A percentile compares a stretch with the other conserved stretches of the same genome.
phyloP scores from a whole-genome alignment of 495 filamentous ascomycete species.

The Entonaema liquescens region DNA sequence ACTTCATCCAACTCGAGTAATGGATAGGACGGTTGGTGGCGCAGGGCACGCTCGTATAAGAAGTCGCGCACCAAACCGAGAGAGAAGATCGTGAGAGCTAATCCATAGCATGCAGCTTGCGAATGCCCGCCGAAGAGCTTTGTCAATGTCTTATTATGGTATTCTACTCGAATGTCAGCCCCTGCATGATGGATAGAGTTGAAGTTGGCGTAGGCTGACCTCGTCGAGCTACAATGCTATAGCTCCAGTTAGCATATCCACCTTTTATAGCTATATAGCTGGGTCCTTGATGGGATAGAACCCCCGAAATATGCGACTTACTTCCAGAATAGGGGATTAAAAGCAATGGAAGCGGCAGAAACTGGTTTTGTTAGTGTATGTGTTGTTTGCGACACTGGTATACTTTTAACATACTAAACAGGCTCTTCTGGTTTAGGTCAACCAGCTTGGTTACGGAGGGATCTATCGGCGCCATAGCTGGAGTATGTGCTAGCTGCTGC shows the following conservation, averaged over 20 bases:
- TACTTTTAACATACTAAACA: constrained; percentile 61
- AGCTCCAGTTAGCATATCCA: constrained; percentile 20
- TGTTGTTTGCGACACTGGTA: background rate
- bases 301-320: constrained; percentile 51
- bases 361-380: constrained; percentile 56
- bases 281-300: background rate
- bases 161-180: constrained; percentile 65
- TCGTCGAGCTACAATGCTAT: constrained; percentile 72
- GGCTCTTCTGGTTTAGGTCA: constrained; percentile 71
- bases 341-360: constrained; percentile 72
- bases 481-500: background rate
- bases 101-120: constrained; percentile 85
- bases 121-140: constrained; percentile 83
- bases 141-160: constrained; percentile 87
- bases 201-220: constrained; percentile 54
- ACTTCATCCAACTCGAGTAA: constrained; percentile 61
- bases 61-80: constrained; percentile 88
- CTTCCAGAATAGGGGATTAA: constrained; percentile 87
- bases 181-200: background rate
- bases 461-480: constrained; percentile 42
- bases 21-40: constrained; percentile 78
- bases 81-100: constrained; percentile 88
- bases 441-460: constrained; percentile 54
- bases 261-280: constrained; percentile 8
- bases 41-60: constrained; percentile 76